These are phyloP conservation scores for Boletus pseudopeckii DNA, from an alignment of 768 basidiomycete genomes.

Conservation along the genomic window DNA sequence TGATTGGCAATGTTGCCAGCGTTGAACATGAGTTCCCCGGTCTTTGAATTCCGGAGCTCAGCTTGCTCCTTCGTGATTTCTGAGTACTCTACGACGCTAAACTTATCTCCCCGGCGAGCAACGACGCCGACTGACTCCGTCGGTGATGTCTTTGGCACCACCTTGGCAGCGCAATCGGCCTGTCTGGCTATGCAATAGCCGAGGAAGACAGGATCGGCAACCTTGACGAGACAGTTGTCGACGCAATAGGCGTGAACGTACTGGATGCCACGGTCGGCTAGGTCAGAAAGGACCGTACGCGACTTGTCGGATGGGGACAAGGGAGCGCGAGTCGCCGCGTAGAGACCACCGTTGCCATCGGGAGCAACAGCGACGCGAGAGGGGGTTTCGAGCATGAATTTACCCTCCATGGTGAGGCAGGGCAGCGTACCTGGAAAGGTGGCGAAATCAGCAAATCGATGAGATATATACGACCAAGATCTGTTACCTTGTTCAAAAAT, in stretches of 20 bases:
- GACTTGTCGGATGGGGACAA: conserved; percentile 56
- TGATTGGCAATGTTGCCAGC: conserved; percentile 98
- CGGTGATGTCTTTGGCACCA: conserved; percentile 84
- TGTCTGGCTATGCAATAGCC: conserved; percentile 89
- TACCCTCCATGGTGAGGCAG: conserved; percentile 91
- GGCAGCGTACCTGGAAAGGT: conserved; percentile 78
- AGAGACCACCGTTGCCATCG: conserved; percentile 96
- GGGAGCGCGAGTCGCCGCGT: conserved; percentile 85
- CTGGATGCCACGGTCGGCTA: conserved; percentile 67
- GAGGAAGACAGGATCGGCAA: conserved; percentile 96
- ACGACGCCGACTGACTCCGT: conserved; percentile 95
- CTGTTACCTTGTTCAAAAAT: conserved; percentile 93
- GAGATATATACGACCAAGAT: conserved; percentile 1
- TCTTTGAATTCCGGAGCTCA: conserved; percentile 62
- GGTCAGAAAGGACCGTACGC: conserved; percentile 79
- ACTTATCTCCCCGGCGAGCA: conserved; percentile 77
- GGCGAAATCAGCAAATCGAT: background rate
- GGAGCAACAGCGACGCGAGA: conserved; percentile 91
- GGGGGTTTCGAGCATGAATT: conserved; percentile 79
- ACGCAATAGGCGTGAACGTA: conserved; percentile 97
- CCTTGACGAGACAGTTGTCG: conserved; percentile 97
- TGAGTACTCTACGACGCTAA: conserved; percentile 94
- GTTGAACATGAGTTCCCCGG: conserved; percentile 82
- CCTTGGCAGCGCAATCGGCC: conserved; percentile 92
- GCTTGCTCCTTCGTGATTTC: conserved; percentile 90